Conservation (phyloP, 306 rosid species). For the Sphenostylis stenocarpa region DNA sequence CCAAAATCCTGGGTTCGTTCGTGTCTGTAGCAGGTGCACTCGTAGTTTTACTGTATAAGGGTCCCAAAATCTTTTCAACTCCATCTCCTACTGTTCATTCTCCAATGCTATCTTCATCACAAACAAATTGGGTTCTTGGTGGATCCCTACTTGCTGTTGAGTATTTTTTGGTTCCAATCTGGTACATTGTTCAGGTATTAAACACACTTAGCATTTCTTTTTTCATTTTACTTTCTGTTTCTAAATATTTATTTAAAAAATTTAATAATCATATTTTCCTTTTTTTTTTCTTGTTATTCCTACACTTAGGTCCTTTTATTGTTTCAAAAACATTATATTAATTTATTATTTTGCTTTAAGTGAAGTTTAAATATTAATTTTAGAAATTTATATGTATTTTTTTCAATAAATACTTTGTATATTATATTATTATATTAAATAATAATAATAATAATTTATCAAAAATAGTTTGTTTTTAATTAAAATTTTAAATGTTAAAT, state of each 20-base stretch:
- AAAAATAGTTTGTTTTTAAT: no score
- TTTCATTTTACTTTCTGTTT: neutral
- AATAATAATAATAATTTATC: no score
- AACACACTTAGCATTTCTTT: neutral
- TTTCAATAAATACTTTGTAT: no score
- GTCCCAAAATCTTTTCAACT: slow-evolving; percentile 35
- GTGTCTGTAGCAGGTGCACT: slow-evolving; percentile 60
- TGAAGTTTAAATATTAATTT: no score
- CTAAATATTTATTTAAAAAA: neutral
- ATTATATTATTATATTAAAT: no score
- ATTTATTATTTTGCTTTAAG: no score
- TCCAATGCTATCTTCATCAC: slow-evolving; percentile 30
- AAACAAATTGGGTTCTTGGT: slow-evolving; percentile 49
- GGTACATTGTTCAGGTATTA: slow-evolving; percentile 54
- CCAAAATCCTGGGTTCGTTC: slow-evolving; percentile 52
- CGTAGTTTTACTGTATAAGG: slow-evolving; percentile 53
- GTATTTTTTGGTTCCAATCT: slow-evolving; percentile 37
- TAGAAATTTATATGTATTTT: no score
- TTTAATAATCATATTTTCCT: no score
- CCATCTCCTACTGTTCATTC: neutral
- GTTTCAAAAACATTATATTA: no score
- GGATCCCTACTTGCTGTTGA: slow-evolving; percentile 43
- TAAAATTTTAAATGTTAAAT: no score
- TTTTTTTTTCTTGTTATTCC: no score
- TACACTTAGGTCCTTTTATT: no score